These are phyloP conservation scores for Rhododendron williamsianum DNA, from an alignment of 148 eudicot species.

Conservation along the genomic window DNA sequence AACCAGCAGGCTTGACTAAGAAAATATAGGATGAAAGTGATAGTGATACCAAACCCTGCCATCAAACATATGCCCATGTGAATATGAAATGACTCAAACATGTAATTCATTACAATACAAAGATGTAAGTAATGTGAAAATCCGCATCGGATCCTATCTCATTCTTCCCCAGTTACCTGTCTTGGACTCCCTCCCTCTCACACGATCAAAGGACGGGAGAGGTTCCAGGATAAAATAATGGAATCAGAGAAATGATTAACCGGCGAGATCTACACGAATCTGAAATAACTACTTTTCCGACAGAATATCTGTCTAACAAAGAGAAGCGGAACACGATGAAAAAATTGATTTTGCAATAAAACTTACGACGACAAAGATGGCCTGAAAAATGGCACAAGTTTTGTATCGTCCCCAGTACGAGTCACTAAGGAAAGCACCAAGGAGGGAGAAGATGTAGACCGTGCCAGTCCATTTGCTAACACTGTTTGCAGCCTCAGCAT, in stretches of 20 bases:
- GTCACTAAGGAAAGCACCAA: constrained; percentile 76
- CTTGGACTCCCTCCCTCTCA: background rate
- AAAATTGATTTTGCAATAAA: background rate
- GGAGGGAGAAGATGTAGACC: constrained; percentile 59
- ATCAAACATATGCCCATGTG: background rate
- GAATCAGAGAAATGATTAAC: background rate
- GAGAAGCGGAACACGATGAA: background rate
- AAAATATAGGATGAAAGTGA: constrained; percentile 58
- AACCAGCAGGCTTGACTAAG: constrained; percentile 53
- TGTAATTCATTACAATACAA: background rate
- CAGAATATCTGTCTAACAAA: background rate
- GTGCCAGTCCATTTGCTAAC: constrained; percentile 92
- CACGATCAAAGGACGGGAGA: background rate
- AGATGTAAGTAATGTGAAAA: background rate
- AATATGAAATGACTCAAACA: background rate
- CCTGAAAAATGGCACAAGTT: constrained; percentile 65
- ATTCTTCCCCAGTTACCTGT: background rate
- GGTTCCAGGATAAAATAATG: background rate
- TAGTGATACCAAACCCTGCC: constrained; percentile 50
- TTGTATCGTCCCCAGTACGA: constrained; percentile 79
- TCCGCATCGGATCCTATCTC: too few relatives aligned
- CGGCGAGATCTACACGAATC: background rate
- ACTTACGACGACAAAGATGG: constrained; percentile 55
- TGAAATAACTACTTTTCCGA: background rate
- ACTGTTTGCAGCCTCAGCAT: constrained; percentile 68